Conservation (phyloP, 2,329 filamentous ascomycete species). For the Alternaria triticina region DNA sequence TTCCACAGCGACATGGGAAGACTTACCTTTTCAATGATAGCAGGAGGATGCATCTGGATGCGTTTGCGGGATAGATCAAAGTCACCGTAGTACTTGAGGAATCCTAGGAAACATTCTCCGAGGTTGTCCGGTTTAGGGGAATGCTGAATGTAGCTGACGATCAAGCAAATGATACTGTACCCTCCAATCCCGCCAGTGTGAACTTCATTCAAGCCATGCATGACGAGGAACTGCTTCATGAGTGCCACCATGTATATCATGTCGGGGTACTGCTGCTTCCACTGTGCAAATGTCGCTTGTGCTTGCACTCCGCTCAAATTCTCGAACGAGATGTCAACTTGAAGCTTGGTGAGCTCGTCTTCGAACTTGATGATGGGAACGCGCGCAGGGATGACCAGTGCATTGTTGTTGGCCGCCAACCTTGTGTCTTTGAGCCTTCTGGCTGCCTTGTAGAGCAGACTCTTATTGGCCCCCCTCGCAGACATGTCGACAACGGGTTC, state of each 20-base stretch:
- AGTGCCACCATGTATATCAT: conserved; percentile 87
- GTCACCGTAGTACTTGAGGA: conserved; percentile 87
- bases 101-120: conserved; percentile 82
- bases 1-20: background rate
- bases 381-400: conserved; percentile 74
- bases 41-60: conserved; percentile 74
- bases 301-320: conserved; percentile 83
- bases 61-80: conserved; percentile 75
- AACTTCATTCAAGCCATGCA: conserved; percentile 91
- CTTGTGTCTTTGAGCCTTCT: conserved; percentile 61
- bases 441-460: conserved; percentile 67
- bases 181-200: conserved; percentile 90
- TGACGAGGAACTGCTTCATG: conserved; percentile 90
- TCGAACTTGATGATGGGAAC: conserved; percentile 93
- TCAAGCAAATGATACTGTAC: conserved; percentile 91
- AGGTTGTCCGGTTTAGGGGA: conserved; percentile 64
- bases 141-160: conserved; percentile 84
- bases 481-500: conserved; percentile 43
- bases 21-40: conserved; percentile 77
- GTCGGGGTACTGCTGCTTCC: conserved; percentile 79
- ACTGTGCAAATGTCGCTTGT: conserved; percentile 78
- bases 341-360: conserved; percentile 77
- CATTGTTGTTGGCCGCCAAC: conserved; percentile 64
- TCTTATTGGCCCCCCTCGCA: conserved; percentile 57
- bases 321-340: conserved; percentile 94